These are phyloP conservation scores for Sporobolomyces roseus DNA, from an alignment of 768 basidiomycete species.

Conservation along the genomic window DNA sequence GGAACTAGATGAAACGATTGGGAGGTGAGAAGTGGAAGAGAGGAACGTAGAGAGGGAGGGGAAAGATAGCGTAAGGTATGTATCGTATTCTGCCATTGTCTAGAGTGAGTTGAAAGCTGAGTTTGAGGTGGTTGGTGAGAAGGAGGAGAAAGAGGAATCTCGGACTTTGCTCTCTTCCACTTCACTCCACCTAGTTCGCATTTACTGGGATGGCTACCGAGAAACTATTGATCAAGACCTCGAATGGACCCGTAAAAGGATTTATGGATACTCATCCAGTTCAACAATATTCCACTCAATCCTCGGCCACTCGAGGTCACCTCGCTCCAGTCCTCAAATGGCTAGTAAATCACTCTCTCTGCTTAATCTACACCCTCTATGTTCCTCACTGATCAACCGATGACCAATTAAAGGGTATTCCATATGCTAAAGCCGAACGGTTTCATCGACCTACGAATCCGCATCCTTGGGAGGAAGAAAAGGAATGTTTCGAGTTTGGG, in stretches of 20 bases:
- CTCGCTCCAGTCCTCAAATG: slow-evolving; percentile 21
- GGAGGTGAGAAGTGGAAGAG: slow-evolving; percentile 3
- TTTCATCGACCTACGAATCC: slow-evolving; percentile 21
- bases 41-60: slow-evolving; percentile 6
- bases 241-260: slow-evolving; percentile 18
- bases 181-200: background rate
- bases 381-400: background rate
- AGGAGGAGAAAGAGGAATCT: background rate
- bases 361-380: background rate
- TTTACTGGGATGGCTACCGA: background rate
- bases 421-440: slow-evolving; percentile 26
- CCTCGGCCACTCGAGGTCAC: background rate
- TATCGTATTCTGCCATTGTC: background rate
- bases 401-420: slow-evolving; percentile 29
- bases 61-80: slow-evolving; percentile 14
- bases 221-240: background rate
- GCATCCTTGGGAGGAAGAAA: background rate
- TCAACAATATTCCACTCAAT: background rate
- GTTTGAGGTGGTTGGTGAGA: background rate
- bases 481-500: slow-evolving; percentile 33
- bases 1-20: background rate
- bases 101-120: background rate
- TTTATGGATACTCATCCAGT: slow-evolving; percentile 19
- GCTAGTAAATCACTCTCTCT: slow-evolving; percentile 17
- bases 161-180: background rate